Base-by-base conservation (phyloP, 1,284 basidiomycete genomes). In the Butyriboletus appendiculatus region DNA sequence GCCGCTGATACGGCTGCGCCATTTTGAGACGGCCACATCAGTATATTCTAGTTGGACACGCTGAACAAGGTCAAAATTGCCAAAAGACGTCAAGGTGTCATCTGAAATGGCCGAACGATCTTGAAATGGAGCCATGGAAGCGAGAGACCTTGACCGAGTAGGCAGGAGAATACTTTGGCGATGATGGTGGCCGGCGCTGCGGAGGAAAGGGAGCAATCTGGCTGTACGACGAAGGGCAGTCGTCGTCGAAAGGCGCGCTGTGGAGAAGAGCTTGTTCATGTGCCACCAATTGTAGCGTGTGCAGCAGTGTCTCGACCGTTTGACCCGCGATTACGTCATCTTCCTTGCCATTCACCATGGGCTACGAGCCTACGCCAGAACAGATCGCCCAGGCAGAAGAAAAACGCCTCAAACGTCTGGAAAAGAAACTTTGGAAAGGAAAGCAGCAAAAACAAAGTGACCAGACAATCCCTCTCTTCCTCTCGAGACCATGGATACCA, bases 11-110 rank as follows among this genome's bases (percentile, higher is more conserved):
- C 86, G 80, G 62, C 92, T 94, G 64, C 81, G 82, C 92, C 92
- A 95, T 71, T 92, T 94, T 14, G 90, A 90, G 45, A 95, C 78
- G 32, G 78, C 75, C 55, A 94, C 84, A 61, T 92, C 88, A 4
- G 88, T 86, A 59, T 85, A 92, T 62, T 85, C 84, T 35, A 93
- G 76, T 62, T 87, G 82, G 63, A 92, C 73, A 33, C 80, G 77
- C 64, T 84, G 85, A 59, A 94, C 73, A 37, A 94, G 81, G 69
- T 94, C 89, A 64, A 94, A 95, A 67, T 93, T 92, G 50, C 85
- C 90, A 61, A 78, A 70, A n/a, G 68, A 58, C 11, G 55, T 48
- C 45, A 41, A 51, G 6, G 43, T 18, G 30, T 48, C 47, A 8
- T 57, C 56, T 22, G 56, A 22, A 22, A 52, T 46, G n/a, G 48